These are phyloP conservation scores for Microcyclospora tardicrescens DNA, from an alignment of 2,329 filamentous ascomycete species.

Conservation along the genomic window DNA sequence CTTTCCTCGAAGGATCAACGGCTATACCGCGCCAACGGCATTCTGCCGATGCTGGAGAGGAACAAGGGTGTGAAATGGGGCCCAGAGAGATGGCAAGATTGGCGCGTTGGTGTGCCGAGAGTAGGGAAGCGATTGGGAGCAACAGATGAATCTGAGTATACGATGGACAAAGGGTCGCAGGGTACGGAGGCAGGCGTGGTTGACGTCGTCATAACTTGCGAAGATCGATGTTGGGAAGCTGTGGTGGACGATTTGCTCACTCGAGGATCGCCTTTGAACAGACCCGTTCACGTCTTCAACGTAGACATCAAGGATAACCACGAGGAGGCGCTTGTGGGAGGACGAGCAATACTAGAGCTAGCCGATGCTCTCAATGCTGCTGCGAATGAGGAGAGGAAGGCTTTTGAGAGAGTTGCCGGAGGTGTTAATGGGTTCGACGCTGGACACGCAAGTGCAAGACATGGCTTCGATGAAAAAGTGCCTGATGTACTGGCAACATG, in stretches of 20 bases:
- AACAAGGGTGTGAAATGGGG: slow-evolving; percentile 90
- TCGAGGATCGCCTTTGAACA: slow-evolving; percentile 73
- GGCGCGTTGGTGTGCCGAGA: slow-evolving; percentile 75
- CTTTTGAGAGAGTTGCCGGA: slow-evolving; percentile 50
- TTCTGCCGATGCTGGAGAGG: slow-evolving; percentile 88
- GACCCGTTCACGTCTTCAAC: slow-evolving; percentile 94
- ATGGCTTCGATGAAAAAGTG: slow-evolving; percentile 81
- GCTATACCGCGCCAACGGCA: slow-evolving; percentile 80
- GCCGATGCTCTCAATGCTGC: slow-evolving; percentile 72
- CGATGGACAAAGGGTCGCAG: slow-evolving; percentile 58
- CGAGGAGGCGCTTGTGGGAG: slow-evolving; percentile 84
- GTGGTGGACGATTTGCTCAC: slow-evolving; percentile 87
- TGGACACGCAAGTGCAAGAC: slow-evolving; percentile 49
- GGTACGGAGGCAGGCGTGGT: slow-evolving; percentile 84
- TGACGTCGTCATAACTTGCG: slow-evolving; percentile 91
- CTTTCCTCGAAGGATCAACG: slow-evolving; percentile 72
- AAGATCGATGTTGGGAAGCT: slow-evolving; percentile 96
- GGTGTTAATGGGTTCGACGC: slow-evolving; percentile 56
- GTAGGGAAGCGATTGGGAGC: slow-evolving; percentile 44
- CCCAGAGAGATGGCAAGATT: slow-evolving; percentile 96
- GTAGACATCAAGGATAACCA: slow-evolving; percentile 98
- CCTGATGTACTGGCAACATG: slow-evolving; percentile 83
- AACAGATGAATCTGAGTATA: slow-evolving; percentile 29
- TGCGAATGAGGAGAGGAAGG: slow-evolving; percentile 63
- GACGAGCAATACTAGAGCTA: slow-evolving; percentile 81